Evolutionary conservation across 1,284 basidiomycete species (phyloP).

Genomic region (Grifola frondosa): DNA sequence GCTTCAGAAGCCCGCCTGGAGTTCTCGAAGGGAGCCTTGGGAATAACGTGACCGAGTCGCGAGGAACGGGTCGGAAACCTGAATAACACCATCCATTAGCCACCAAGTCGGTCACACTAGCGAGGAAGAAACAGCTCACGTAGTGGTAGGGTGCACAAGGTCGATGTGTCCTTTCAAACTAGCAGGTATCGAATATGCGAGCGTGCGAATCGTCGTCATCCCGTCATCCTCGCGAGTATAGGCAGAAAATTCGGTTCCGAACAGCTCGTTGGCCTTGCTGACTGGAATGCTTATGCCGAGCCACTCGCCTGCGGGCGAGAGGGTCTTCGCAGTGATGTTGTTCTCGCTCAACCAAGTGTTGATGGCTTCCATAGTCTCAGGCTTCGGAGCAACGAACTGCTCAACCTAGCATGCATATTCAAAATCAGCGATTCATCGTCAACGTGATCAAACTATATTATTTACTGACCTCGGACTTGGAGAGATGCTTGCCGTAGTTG

Average conservation of each 20-base stretch:
- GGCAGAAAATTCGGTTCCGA: constrained; percentile 32
- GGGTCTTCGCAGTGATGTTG: constrained; percentile 27
- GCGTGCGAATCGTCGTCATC: constrained; percentile 30
- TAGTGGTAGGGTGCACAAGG: constrained; percentile 35
- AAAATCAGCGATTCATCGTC: constrained; percentile 21
- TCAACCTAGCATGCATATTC: constrained; percentile 30
- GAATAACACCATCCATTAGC: neutral
- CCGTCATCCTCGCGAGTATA: constrained; percentile 32
- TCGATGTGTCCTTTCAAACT: constrained; percentile 34
- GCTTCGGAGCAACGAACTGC: constrained; percentile 33
- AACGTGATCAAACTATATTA: constrained; percentile 27
- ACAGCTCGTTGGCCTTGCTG: constrained; percentile 34
- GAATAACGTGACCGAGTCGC: too few relatives aligned
- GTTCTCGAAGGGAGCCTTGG: too few relatives aligned
- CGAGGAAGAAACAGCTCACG: constrained; percentile 8
- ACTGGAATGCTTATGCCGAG: constrained; percentile 36
- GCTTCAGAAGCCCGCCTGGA: too few relatives aligned
- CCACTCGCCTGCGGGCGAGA: constrained; percentile 40
- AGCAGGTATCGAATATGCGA: constrained; percentile 36
- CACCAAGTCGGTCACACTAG: neutral
- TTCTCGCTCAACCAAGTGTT: constrained; percentile 36
- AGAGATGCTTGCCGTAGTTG: constrained; percentile 60
- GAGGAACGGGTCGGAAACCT: too few relatives aligned
- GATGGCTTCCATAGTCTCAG: constrained; percentile 33
- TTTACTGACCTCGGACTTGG: constrained; percentile 50